A percentile compares a stretch with the other conserved stretches of the same genome.
Evolutionary conservation across 2,329 filamentous ascomycete species (phyloP).

Genomic region (Cadophora luteo-olivacea): DNA sequence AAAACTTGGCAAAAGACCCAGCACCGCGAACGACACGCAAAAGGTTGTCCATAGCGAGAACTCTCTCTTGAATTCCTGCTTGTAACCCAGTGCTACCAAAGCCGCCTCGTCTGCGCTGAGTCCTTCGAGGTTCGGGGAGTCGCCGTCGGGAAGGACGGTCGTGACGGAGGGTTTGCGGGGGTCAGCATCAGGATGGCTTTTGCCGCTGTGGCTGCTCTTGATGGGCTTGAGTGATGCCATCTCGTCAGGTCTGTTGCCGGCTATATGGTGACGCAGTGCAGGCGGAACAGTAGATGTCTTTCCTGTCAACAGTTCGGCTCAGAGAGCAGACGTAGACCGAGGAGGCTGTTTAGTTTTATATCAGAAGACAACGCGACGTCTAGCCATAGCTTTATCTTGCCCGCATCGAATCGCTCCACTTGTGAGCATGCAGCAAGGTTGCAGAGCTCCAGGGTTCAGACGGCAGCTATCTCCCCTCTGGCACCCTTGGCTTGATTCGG

Average conservation of each 20-base stretch:
- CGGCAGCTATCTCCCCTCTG: constrained; percentile 29
- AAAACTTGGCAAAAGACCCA: constrained; percentile 74
- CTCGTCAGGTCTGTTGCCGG: background rate
- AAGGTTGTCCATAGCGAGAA: constrained; percentile 78
- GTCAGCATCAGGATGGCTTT: constrained; percentile 19
- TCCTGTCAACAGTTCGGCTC: constrained; percentile 1
- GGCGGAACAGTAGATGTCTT: background rate
- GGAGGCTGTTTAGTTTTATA: constrained; percentile 13
- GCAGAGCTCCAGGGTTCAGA: constrained; percentile 13
- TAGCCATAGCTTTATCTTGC: constrained; percentile 16
- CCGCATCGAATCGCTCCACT: background rate
- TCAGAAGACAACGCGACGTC: constrained; percentile 2
- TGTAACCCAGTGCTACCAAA: constrained; percentile 65
- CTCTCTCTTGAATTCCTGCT: constrained; percentile 63
- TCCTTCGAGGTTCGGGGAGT: constrained; percentile 53
- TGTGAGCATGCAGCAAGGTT: constrained; percentile 18
- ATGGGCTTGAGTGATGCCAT: constrained; percentile 29
- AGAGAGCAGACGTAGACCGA: background rate
- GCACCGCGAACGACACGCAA: constrained; percentile 75
- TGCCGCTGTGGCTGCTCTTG: constrained; percentile 25
- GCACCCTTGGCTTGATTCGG: constrained; percentile 24
- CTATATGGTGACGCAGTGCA: background rate
- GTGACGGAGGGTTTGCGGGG: constrained; percentile 50
- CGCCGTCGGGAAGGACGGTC: constrained; percentile 55
- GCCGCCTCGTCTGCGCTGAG: constrained; percentile 64